Conservation (phyloP, 2,329 filamentous ascomycete species). For the Sclerotinia subarctica region DNA sequence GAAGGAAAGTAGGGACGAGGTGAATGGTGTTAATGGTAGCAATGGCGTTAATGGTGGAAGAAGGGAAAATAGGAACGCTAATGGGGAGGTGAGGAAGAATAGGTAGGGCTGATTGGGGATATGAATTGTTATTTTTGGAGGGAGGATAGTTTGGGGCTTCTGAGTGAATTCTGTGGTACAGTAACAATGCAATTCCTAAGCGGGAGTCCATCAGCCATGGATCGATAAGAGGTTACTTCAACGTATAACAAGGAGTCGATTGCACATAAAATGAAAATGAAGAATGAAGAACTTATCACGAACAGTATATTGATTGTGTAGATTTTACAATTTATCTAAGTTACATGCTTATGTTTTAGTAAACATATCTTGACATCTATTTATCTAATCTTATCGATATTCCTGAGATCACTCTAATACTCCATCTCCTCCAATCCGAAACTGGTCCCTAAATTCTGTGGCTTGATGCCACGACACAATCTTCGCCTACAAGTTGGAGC, state of each 20-base stretch:
- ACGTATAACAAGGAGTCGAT: background rate
- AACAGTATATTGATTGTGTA: too few species aligned
- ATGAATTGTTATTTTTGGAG: too few species aligned
- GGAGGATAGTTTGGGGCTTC: background rate
- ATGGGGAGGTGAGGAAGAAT: background rate
- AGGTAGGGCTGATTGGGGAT: background rate
- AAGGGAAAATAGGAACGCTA: background rate
- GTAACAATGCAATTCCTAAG: background rate
- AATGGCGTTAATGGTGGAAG: background rate
- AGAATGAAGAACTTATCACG: too few species aligned
- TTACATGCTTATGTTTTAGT: too few species aligned
- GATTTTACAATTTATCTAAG: too few species aligned
- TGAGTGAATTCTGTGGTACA: background rate
- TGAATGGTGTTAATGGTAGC: too few species aligned
- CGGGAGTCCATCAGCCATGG: background rate
- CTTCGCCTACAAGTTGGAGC: background rate
- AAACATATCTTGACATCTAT: too few species aligned
- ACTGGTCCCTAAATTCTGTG: background rate
- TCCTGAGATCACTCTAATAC: too few species aligned
- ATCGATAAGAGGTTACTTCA: background rate
- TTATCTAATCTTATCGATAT: too few species aligned
- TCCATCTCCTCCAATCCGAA: too few species aligned
- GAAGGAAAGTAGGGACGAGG: background rate
- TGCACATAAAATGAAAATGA: too few species aligned
- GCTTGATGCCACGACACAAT: background rate